phyloP scores from a whole-genome alignment of 768 basidiomycete species.

The Dioszegia aurantiaca region DNA sequence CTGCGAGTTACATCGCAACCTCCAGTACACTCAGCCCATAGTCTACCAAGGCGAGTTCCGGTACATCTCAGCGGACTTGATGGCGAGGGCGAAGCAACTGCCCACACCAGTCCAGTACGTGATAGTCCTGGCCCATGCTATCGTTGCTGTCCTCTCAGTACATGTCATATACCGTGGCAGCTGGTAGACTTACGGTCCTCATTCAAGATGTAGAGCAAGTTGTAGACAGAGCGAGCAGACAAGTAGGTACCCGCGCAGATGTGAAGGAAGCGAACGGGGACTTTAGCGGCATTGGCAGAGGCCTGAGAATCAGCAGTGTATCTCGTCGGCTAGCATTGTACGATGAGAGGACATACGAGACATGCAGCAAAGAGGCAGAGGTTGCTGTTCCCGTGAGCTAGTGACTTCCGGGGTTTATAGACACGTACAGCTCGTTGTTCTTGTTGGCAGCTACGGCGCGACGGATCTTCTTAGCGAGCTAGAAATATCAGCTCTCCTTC shows the following conservation, averaged over 20 bases:
- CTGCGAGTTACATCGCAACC: neutral
- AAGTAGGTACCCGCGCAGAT: conserved; percentile 21
- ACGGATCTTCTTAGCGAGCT: conserved; percentile 23
- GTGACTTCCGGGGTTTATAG: neutral
- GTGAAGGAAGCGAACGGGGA: conserved; percentile 23
- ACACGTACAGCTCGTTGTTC: conserved; percentile 27
- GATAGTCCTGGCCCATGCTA: neutral
- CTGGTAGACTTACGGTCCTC: conserved; percentile 23
- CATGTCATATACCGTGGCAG: no score
- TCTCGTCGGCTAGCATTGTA: neutral
- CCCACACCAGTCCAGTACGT: conserved; percentile 18
- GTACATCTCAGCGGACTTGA: conserved; percentile 17
- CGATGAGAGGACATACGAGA: conserved; percentile 15
- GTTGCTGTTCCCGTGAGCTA: conserved; percentile 16
- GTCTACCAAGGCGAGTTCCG: conserved; percentile 2
- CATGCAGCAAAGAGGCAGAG: conserved; percentile 33
- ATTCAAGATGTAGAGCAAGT: conserved; percentile 31
- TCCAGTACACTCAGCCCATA: neutral
- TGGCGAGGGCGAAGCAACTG: conserved; percentile 17
- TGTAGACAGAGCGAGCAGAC: conserved; percentile 26
- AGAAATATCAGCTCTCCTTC: neutral
- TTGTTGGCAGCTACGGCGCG: conserved; percentile 32
- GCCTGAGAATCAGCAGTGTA: conserved; percentile 13
- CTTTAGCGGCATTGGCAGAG: conserved; percentile 31
- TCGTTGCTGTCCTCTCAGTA: conserved; percentile 1